Percentiles rank a stretch among this genome's conserved stretches.
phyloP scores from a whole-genome alignment of 805 yeast species.

The Metschnikowia borealis region DNA sequence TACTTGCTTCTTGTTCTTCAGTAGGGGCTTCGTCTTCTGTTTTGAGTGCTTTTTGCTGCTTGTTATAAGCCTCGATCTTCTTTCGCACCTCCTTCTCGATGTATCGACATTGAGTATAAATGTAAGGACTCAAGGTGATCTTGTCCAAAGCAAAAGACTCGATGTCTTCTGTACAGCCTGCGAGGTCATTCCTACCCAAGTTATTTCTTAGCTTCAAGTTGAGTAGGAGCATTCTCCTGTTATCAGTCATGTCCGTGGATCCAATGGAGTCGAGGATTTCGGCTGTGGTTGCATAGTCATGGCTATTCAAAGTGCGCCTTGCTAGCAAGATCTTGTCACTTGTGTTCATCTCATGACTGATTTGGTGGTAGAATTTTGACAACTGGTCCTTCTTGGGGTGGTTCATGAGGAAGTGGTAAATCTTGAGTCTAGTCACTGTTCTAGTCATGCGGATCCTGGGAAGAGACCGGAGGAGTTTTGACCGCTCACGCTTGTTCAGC shows the following conservation, averaged over 20 bases:
- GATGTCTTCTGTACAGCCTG: slow-evolving; percentile 17
- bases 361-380: slow-evolving; percentile 13
- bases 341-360: slow-evolving; percentile 17
- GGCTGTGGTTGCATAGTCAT: slow-evolving; percentile 22
- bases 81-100: slow-evolving; percentile 24
- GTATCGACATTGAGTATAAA: slow-evolving; percentile 28
- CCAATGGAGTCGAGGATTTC: slow-evolving; percentile 22
- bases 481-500: slow-evolving; percentile 18
- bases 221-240: slow-evolving; percentile 24
- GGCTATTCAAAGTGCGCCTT: slow-evolving; percentile 28
- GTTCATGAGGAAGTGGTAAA: slow-evolving; percentile 12
- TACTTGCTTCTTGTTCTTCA: background rate
- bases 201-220: slow-evolving; percentile 24
- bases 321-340: slow-evolving; percentile 28
- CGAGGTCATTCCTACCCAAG: slow-evolving; percentile 19
- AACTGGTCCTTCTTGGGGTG: slow-evolving; percentile 18
- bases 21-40: background rate
- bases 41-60: background rate
- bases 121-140: slow-evolving; percentile 30
- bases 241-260: slow-evolving; percentile 23
- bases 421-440: slow-evolving; percentile 16
- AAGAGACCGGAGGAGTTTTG: slow-evolving; percentile 21
- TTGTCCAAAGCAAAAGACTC: slow-evolving; percentile 31
- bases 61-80: slow-evolving; percentile 11
- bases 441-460: slow-evolving; percentile 23